Evolutionary conservation across 1,139 yeast genomes (phyloP).

Genomic region (Pichia sp.): DNA sequence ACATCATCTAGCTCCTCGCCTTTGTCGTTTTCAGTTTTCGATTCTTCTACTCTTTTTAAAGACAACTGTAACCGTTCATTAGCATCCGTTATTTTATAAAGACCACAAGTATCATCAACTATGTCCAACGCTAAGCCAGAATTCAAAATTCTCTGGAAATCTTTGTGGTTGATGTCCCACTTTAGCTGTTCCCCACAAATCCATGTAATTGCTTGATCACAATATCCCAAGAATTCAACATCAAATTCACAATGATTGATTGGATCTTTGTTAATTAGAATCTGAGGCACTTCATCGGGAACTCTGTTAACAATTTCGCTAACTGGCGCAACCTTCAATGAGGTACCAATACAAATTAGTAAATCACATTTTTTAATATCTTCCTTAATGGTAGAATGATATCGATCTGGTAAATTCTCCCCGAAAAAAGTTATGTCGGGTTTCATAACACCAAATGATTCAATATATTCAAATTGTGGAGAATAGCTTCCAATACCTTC

Average conservation of each 20-base stretch:
- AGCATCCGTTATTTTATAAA: slow-evolving; percentile 29
- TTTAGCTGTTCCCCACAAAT: slow-evolving; percentile 48
- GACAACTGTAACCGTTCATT: slow-evolving; percentile 18
- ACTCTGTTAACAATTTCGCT: slow-evolving; percentile 78
- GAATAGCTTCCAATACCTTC: slow-evolving; percentile 26
- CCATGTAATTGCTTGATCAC: slow-evolving; percentile 79
- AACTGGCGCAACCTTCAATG: slow-evolving; percentile 94
- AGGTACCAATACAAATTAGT: slow-evolving; percentile 84
- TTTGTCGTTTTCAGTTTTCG: slow-evolving; percentile 1
- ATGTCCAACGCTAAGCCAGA: slow-evolving; percentile 27
- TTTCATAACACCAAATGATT: slow-evolving; percentile 79
- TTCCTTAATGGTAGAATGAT: slow-evolving; percentile 53
- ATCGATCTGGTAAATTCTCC: slow-evolving; percentile 72
- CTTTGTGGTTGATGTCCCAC: slow-evolving; percentile 64
- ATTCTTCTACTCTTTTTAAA: slow-evolving; percentile 9
- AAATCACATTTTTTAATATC: slow-evolving; percentile 71
- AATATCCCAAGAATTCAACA: slow-evolving; percentile 69
- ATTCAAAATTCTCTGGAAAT: slow-evolving; percentile 27
- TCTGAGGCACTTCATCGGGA: slow-evolving; percentile 69
- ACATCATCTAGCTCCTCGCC: not conserved
- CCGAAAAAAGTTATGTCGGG: slow-evolving; percentile 97
- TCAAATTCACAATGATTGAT: slow-evolving; percentile 80
- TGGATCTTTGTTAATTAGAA: slow-evolving; percentile 74
- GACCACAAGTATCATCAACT: slow-evolving; percentile 28
- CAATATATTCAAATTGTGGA: slow-evolving; percentile 26